Percentiles rank a stretch among this genome's conserved stretches.
These are phyloP conservation scores for Senecio squalidus DNA, from an alignment of 140 eudicot genomes.

Conservation along the genomic window DNA sequence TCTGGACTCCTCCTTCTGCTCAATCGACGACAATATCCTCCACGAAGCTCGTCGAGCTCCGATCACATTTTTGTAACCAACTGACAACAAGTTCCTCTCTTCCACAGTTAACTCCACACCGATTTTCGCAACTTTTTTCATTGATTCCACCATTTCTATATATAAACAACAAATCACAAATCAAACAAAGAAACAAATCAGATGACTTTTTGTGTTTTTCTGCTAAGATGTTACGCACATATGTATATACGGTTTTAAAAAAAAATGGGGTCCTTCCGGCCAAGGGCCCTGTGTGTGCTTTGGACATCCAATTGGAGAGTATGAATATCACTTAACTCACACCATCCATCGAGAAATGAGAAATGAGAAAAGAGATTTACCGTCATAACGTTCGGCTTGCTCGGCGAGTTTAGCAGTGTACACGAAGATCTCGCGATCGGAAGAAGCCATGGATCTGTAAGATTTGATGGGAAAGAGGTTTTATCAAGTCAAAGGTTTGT, in stretches of 20 bases:
- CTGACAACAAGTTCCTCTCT: conserved; percentile 90
- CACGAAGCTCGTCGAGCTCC: conserved; percentile 93
- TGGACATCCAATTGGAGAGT: too few relatives aligned
- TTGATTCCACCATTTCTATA: conserved; percentile 95
- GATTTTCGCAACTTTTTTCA: conserved; percentile 78
- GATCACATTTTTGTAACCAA: conserved; percentile 87
- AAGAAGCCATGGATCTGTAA: conserved; percentile 59
- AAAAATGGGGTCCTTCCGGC: too few relatives aligned
- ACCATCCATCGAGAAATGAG: neutral
- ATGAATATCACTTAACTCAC: too few relatives aligned
- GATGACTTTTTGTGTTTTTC: too few relatives aligned
- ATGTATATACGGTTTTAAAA: too few relatives aligned
- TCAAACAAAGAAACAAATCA: neutral
- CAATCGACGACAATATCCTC: conserved; percentile 91
- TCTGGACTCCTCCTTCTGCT: conserved; percentile 86
- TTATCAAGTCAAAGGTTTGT: too few relatives aligned
- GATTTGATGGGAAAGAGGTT: too few relatives aligned
- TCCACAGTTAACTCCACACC: conserved; percentile 83
- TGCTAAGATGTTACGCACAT: too few relatives aligned
- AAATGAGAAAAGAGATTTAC: conserved; percentile 17
- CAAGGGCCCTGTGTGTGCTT: too few relatives aligned
- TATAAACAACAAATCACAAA: conserved; percentile 9
- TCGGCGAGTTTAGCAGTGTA: conserved; percentile 80
- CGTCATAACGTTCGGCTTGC: conserved; percentile 83
- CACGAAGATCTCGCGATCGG: conserved; percentile 69